Conservation (phyloP, 495 filamentous ascomycete species). For the Daldinia bambusicola region DNA sequence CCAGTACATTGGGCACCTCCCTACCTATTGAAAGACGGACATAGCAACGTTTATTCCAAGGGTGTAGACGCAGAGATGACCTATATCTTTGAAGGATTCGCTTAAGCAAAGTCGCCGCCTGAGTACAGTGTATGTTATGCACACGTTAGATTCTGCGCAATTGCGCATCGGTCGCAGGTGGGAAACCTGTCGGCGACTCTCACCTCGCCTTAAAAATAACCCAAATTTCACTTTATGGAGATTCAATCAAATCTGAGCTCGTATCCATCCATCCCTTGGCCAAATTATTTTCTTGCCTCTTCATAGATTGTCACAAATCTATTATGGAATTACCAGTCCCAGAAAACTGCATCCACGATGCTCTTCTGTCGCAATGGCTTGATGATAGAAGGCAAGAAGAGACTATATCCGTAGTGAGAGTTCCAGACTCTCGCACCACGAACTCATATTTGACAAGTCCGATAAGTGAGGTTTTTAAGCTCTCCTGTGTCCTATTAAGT, state of each 20-base stretch:
- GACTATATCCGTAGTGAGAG: no score
- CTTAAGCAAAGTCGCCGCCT: not conserved
- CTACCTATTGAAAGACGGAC: not conserved
- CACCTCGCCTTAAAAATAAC: not conserved
- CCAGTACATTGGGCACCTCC: not conserved
- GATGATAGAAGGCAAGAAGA: not conserved
- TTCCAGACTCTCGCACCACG: no score
- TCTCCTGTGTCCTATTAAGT: not conserved
- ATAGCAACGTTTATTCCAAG: not conserved
- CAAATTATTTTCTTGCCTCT: not conserved
- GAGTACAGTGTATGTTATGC: not conserved
- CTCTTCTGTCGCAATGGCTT: not conserved
- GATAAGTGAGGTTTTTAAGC: not conserved
- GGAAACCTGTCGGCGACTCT: not conserved
- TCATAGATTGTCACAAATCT: not conserved
- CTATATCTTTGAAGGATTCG: not conserved
- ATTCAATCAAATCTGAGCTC: not conserved
- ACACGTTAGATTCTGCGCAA: constrained; percentile 3
- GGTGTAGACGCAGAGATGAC: not conserved
- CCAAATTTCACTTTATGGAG: not conserved
- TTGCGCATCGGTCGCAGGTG: not conserved
- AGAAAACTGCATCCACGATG: not conserved
- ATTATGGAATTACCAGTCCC: not conserved
- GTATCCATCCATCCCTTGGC: not conserved
- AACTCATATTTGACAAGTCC: no score